phyloP scores from a whole-genome alignment of 805 yeast species.

The Maudiozyma bulderi region DNA sequence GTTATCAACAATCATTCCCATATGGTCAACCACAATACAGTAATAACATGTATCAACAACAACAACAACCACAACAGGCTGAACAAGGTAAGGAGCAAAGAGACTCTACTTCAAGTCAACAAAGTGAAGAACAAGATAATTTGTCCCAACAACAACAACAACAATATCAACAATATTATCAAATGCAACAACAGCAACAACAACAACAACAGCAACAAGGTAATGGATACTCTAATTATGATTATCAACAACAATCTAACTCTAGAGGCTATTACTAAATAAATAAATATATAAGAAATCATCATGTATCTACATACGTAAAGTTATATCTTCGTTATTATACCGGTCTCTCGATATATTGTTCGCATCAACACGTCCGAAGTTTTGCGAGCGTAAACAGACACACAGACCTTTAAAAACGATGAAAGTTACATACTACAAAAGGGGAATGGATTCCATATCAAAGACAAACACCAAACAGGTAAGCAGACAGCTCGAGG shows the following conservation, averaged over 20 bases:
- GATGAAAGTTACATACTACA: no score
- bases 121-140: slow-evolving; percentile 11
- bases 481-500: no score
- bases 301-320: background rate
- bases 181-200: slow-evolving; percentile 21
- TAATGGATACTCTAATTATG: slow-evolving; percentile 27
- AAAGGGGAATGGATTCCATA: no score
- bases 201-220: slow-evolving; percentile 21
- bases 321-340: no score
- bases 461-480: no score
- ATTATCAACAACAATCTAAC: slow-evolving; percentile 24
- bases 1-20: slow-evolving; percentile 28
- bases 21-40: slow-evolving; percentile 21
- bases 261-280: slow-evolving; percentile 26
- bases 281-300: background rate
- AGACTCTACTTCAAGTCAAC: slow-evolving; percentile 11
- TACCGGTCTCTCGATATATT: no score
- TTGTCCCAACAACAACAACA: slow-evolving; percentile 12
- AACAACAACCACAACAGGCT: slow-evolving; percentile 17
- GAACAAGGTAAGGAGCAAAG: slow-evolving; percentile 15
- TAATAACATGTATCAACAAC: slow-evolving; percentile 17
- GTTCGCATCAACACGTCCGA: no score
- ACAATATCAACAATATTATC: slow-evolving; percentile 22
- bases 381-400: no score
- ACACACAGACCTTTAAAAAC: no score